Base-by-base conservation (phyloP, 2,329 filamentous ascomycete genomes). In the Cladophialophora psammophila region DNA sequence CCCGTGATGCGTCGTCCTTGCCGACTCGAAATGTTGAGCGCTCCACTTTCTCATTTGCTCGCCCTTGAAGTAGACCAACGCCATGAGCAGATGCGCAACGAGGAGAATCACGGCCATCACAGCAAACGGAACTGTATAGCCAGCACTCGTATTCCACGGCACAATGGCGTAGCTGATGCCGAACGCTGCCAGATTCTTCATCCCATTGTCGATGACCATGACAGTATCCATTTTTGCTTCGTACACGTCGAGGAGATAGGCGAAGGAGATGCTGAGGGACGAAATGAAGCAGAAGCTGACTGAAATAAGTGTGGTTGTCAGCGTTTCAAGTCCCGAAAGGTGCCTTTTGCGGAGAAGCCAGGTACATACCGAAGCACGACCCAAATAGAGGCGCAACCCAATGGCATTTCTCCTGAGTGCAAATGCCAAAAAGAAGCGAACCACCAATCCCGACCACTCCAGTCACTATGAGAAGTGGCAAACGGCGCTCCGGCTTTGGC, bases 171-270 rank as follows among this genome's bases (percentile, higher is more conserved):
- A 67, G 55, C 60, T 67, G 55, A 67, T 67, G 2, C 60, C 65
- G 13, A 67, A 67, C 2, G 65, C 65, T 9, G 65, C 65, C 8
- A 63, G 45, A n/a, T 67, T 67, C 35, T 67, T 67, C 54, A 63
- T 60, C 7, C 65, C 65, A 34, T 67, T 67, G 65, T 60, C 63
- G 13, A 67, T 64, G 10, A 67, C 65, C 65, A 67, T 67, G 20
- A 67, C 65, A 2, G 60, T 64, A 18, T 67, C 65, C 60, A 64
- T 67, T 20, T 56, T 56, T 6, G 65, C 60, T 34, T 67, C 65
- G 50, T 67, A 67, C 15, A 67, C 55, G 35, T 67, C 65, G 10
- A 67, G 55, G 1, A 67, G 60, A 36, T 67, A 67, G 13, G 65
- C 65, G 52, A 67, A 67, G 9, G 60, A 64, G 34, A 67, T 64